Conservation (phyloP, 768 basidiomycete species). For the Boletellus sp. region DNA sequence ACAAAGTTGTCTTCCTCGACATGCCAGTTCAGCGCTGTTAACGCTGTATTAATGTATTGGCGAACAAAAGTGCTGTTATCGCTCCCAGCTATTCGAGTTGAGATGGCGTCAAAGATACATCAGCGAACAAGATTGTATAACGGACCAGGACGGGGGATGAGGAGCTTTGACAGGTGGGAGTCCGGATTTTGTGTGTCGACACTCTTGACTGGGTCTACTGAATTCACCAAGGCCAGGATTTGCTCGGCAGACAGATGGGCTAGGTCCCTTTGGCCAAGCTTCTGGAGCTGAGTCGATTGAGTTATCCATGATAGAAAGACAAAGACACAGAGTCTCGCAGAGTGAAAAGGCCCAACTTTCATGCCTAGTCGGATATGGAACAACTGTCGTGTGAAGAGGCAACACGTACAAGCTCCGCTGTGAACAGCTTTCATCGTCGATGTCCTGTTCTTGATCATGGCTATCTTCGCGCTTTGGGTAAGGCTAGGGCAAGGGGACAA, state of each 20-base stretch:
- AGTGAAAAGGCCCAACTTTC: constrained; percentile 10
- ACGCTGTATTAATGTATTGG: constrained; percentile 70
- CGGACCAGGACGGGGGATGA: constrained; percentile 82
- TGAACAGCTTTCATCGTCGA: not conserved
- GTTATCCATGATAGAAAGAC: constrained; percentile 20
- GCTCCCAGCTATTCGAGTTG: constrained; percentile 50
- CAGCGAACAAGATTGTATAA: constrained; percentile 13
- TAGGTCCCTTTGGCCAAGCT: constrained; percentile 37
- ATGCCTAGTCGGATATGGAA: constrained; percentile 6
- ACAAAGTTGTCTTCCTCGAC: constrained; percentile 82
- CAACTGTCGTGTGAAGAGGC: constrained; percentile 14
- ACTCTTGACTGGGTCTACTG: constrained; percentile 63
- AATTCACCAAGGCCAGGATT: constrained; percentile 47
- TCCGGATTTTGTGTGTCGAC: constrained; percentile 61
- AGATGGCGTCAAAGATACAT: not conserved
- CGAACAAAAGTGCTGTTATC: constrained; percentile 79
- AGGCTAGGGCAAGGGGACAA: constrained; percentile 14
- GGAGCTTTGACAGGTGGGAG: constrained; percentile 76
- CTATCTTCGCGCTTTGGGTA: constrained; percentile 82
- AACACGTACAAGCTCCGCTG: not conserved
- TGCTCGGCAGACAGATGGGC: constrained; percentile 46
- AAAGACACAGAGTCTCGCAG: constrained; percentile 9
- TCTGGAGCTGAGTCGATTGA: constrained; percentile 29
- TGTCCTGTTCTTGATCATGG: constrained; percentile 42
- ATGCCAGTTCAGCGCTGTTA: constrained; percentile 79